These are phyloP conservation scores for Leccinum griseonigrum DNA, from an alignment of 1,284 basidiomycete species.

Conservation along the genomic window DNA sequence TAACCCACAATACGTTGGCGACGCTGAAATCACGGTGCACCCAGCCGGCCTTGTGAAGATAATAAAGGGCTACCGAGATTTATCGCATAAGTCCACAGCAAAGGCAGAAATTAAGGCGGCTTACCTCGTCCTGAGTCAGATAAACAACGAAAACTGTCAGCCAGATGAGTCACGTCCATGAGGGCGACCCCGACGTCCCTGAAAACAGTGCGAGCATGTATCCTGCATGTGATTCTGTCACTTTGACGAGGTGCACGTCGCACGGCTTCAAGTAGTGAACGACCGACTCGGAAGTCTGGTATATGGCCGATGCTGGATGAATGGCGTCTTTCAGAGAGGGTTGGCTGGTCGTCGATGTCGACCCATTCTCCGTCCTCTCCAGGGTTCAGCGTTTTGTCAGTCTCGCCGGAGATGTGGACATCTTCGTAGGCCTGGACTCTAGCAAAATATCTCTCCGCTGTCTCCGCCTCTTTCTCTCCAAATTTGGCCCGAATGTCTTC, in stretches of 20 bases:
- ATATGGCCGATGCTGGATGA: background rate
- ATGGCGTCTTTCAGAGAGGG: background rate
- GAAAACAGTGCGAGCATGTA: too few species aligned
- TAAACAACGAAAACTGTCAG: background rate
- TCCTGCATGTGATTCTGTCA: too few species aligned
- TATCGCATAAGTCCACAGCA: background rate
- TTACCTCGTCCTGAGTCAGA: background rate
- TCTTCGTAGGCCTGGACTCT: constrained; percentile 3
- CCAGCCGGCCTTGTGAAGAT: constrained; percentile 6
- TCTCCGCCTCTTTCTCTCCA: background rate
- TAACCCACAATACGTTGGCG: background rate
- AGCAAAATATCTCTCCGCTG: constrained; percentile 3
- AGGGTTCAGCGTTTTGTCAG: background rate
- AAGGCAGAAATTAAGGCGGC: background rate
- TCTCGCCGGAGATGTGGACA: background rate
- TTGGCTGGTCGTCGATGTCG: background rate
- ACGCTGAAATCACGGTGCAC: constrained; percentile 13
- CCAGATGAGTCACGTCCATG: background rate
- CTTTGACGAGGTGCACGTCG: too few species aligned
- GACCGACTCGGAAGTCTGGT: background rate
- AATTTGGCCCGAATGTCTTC: background rate
- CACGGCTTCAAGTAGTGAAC: background rate
- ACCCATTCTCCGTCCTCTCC: constrained; percentile 1
- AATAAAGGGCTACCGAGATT: background rate
- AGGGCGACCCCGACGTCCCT: background rate